Evolutionary conservation across 495 filamentous ascomycete species (phyloP).

Genomic region (Extremus antarcticus): DNA sequence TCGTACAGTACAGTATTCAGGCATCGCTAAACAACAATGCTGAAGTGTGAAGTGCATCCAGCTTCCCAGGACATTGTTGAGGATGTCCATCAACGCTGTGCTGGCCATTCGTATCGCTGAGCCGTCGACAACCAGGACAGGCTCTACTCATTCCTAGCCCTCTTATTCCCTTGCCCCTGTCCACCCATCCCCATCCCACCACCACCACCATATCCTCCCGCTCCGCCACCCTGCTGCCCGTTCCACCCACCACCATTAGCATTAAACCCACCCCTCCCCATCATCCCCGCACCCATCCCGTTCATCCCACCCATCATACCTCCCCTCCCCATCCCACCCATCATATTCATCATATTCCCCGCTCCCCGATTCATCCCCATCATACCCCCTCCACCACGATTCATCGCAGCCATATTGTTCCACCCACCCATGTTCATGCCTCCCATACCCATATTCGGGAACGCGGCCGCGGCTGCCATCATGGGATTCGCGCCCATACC

Average conservation of each 20-base stretch:
- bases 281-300: slow-evolving; percentile 36
- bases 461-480: slow-evolving; percentile 39
- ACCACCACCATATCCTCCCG: slow-evolving; percentile 41
- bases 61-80: no score
- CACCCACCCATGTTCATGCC: slow-evolving; percentile 39
- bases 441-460: slow-evolving; percentile 52
- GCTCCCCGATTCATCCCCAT: slow-evolving; percentile 31
- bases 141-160: slow-evolving; percentile 10
- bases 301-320: slow-evolving; percentile 13
- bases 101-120: no score
- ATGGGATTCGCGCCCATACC: slow-evolving; percentile 41
- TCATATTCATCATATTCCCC: slow-evolving; percentile 3
- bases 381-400: slow-evolving; percentile 54
- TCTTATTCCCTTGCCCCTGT: slow-evolving; percentile 12
- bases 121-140: not conserved
- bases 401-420: slow-evolving; percentile 50
- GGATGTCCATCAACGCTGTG: no score
- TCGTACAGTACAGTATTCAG: not conserved
- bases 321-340: slow-evolving; percentile 24
- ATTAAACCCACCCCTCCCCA: not conserved
- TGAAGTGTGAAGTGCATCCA: no score
- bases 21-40: not conserved
- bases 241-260: no score
- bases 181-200: slow-evolving; percentile 44
- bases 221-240: slow-evolving; percentile 42